Percentiles rank a stretch among this genome's conserved stretches.
phyloP scores from a whole-genome alignment of 1,139 yeast species.

The Yamadazyma kanchanaburiensis region DNA sequence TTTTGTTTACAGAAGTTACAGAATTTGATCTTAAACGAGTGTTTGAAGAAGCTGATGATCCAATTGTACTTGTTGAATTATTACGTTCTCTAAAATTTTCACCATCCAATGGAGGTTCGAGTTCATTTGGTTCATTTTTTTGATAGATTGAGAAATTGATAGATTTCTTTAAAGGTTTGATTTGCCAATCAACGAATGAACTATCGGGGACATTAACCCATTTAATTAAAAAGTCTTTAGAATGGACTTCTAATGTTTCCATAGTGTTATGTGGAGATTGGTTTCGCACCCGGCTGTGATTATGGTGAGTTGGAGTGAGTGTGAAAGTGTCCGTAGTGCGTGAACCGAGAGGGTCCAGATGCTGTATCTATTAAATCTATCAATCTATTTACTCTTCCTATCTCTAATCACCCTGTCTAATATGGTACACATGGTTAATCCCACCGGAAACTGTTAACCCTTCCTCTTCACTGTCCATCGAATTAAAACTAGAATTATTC shows the following conservation, averaged over 20 bases:
- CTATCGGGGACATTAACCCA: conserved; percentile 82
- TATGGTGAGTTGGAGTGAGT: too few species aligned
- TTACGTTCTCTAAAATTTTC: conserved; percentile 6
- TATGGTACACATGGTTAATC: conserved; percentile 38
- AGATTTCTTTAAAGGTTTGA: conserved; percentile 82
- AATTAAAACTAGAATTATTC: too few species aligned
- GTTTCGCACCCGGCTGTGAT: too few species aligned
- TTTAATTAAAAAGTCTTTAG: conserved; percentile 82
- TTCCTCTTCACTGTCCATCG: too few species aligned
- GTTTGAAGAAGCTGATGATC: conserved; percentile 10
- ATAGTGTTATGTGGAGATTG: conserved; percentile 4
- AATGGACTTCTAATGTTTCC: conserved; percentile 85
- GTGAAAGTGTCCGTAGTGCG: too few species aligned
- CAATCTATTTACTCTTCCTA: too few species aligned
- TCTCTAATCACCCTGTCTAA: too few species aligned
- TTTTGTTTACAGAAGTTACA: conserved; percentile 35
- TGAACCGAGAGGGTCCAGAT: too few species aligned
- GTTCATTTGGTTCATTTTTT: conserved; percentile 28
- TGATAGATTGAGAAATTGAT: conserved; percentile 63
- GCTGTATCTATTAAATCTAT: too few species aligned
- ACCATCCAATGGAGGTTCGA: conserved; percentile 1
- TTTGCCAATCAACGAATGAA: conserved; percentile 70
- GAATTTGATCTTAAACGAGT: conserved; percentile 31
- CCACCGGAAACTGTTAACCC: conserved; percentile 34
- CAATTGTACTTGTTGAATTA: conserved; percentile 11